Conservation (phyloP, 2,329 filamentous ascomycete species). For the Alternaria metachromatica region DNA sequence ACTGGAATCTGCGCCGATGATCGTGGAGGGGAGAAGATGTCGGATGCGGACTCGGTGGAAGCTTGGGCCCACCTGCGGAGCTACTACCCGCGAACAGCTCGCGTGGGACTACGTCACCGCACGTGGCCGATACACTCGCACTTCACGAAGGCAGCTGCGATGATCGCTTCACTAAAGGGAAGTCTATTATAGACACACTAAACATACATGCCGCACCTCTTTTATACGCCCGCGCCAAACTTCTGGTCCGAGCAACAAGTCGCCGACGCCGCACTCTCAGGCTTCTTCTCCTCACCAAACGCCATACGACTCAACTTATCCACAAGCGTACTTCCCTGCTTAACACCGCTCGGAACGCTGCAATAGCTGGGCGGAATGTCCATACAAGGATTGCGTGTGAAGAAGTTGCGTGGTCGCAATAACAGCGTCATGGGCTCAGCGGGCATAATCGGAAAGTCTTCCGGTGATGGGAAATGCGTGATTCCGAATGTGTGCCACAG, state of each 20-base stretch:
- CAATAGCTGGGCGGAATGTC: constrained; percentile 81
- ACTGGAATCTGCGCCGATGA: not conserved
- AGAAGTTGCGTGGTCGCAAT: constrained; percentile 82
- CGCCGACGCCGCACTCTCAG: constrained; percentile 7
- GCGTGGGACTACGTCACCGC: constrained; percentile 5
- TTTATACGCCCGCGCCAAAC: constrained; percentile 27
- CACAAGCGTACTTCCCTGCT: constrained; percentile 54
- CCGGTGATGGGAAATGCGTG: constrained; percentile 85
- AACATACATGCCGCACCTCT: not conserved
- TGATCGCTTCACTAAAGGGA: not conserved
- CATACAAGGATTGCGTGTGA: constrained; percentile 76
- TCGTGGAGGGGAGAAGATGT: constrained; percentile 12
- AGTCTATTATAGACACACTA: not conserved
- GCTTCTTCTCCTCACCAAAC: constrained; percentile 49
- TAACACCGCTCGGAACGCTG: constrained; percentile 73
- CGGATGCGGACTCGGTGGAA: constrained; percentile 9
- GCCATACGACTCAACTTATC: constrained; percentile 60
- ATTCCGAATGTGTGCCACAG: constrained; percentile 95
- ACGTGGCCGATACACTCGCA: no score
- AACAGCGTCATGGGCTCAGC: constrained; percentile 79
- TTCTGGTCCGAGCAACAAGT: constrained; percentile 26
- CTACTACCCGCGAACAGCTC: not conserved
- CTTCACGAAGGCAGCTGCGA: not conserved
- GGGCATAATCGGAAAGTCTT: constrained; percentile 94
- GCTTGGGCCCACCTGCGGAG: constrained; percentile 19